phyloP scores from a whole-genome alignment of 2,329 filamentous ascomycete genomes.

The Cryphonectria nitschkei region DNA sequence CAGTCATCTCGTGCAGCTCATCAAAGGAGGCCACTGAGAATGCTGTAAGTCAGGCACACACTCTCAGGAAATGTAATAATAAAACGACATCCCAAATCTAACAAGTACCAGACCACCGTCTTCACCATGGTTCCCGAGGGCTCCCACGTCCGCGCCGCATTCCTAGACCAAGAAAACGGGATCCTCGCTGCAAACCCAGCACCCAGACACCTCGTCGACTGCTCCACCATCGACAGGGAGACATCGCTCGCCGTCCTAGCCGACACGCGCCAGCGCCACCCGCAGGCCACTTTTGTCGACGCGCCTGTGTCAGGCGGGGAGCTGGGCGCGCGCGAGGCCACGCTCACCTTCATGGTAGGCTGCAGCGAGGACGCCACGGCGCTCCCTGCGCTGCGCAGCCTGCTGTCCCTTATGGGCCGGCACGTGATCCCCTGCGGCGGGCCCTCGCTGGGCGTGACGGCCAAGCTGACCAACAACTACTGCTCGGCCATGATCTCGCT shows the following conservation, averaged over 20 bases:
- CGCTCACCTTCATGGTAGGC: slow-evolving; percentile 42
- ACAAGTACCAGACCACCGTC: slow-evolving; percentile 57
- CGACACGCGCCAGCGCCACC: slow-evolving; percentile 18
- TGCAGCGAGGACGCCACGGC: slow-evolving; percentile 40
- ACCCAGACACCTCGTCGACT: slow-evolving; percentile 66
- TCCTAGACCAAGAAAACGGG: slow-evolving; percentile 45
- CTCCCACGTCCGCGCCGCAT: slow-evolving; percentile 67
- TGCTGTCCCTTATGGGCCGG: slow-evolving; percentile 57
- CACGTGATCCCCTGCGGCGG: slow-evolving; percentile 60
- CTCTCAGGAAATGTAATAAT: not conserved
- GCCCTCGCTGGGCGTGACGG: slow-evolving; percentile 57
- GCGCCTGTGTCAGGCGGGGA: slow-evolving; percentile 40
- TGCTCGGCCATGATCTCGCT: slow-evolving; percentile 62
- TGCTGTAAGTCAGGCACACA: slow-evolving; percentile 54
- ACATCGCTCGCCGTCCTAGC: slow-evolving; percentile 49
- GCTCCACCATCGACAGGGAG: slow-evolving; percentile 70
- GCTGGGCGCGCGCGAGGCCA: slow-evolving; percentile 36
- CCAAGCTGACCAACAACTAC: slow-evolving; percentile 67
- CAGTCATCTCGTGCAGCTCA: slow-evolving; percentile 50
- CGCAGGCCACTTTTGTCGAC: slow-evolving; percentile 36
- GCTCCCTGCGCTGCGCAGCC: slow-evolving; percentile 44
- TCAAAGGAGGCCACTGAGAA: slow-evolving; percentile 65
- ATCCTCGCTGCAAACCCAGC: slow-evolving; percentile 50
- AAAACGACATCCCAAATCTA: not conserved
- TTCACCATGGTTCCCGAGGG: slow-evolving; percentile 70